A percentile compares a stretch with the other conserved stretches of the same genome.
Conservation (phyloP, 163 green algal species). For the Chlorella variabilis region DNA sequence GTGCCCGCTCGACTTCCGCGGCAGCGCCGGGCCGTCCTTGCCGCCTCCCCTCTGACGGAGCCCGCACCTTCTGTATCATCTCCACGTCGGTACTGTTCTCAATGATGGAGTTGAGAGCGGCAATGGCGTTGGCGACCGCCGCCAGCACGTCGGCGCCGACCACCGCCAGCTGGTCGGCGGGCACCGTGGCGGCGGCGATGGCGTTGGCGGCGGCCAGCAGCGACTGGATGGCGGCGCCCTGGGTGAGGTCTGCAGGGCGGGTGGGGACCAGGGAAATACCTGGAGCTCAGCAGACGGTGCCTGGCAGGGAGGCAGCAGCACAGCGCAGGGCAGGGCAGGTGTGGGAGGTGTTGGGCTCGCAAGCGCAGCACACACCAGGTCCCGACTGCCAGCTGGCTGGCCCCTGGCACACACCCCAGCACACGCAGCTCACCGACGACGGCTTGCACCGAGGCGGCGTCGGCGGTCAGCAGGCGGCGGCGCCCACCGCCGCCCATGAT, state of each 20-base stretch:
- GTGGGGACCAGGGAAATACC: background rate
- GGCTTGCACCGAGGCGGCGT: background rate
- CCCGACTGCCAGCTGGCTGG: too few relatives aligned
- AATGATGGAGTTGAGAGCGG: slow-evolving; percentile 41
- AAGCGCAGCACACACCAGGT: background rate
- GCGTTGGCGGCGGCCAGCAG: slow-evolving; percentile 9
- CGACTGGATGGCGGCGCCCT: background rate
- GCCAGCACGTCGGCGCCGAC: slow-evolving; percentile 36
- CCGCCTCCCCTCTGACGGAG: too few relatives aligned
- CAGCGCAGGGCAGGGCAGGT: too few relatives aligned
- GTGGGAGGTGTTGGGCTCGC: background rate
- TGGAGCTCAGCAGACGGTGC: background rate
- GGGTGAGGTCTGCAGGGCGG: slow-evolving; percentile 12
- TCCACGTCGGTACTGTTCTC: background rate
- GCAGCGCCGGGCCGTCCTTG: too few relatives aligned
- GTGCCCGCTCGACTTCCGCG: too few relatives aligned
- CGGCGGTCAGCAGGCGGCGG: background rate
- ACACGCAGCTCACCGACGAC: background rate
- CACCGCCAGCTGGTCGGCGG: background rate
- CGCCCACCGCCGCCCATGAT: background rate
- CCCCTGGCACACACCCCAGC: too few relatives aligned
- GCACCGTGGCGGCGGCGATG: slow-evolving; percentile 36
- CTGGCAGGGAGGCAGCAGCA: background rate
- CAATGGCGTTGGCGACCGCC: slow-evolving; percentile 21
- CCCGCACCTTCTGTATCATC: background rate